Conservation (phyloP, 1,284 basidiomycete species). For the Malassezia sp. region DNA sequence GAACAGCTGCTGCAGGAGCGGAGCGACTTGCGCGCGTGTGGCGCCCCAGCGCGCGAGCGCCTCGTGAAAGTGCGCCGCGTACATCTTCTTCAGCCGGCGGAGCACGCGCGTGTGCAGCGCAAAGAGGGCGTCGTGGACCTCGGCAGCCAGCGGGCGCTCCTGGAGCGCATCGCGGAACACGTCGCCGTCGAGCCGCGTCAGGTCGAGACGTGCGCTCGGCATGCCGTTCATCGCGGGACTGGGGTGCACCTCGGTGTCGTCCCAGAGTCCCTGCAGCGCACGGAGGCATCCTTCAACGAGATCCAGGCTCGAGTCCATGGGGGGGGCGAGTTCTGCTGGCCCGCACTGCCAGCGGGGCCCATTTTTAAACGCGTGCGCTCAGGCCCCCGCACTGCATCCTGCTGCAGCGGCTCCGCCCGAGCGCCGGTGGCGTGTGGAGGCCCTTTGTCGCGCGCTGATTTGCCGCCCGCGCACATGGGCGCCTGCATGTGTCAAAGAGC, state of each 20-base stretch:
- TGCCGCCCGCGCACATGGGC: too few relatives aligned
- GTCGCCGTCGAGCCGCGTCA: background rate
- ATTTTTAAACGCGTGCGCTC: too few relatives aligned
- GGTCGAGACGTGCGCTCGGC: slow-evolving; percentile 1
- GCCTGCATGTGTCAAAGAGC: too few relatives aligned
- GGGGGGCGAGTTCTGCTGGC: background rate
- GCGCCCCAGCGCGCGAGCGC: slow-evolving; percentile 11
- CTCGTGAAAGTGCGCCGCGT: background rate
- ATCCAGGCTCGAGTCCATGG: slow-evolving; percentile 5
- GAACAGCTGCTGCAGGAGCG: slow-evolving; percentile 9
- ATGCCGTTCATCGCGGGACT: background rate
- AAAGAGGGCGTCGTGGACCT: slow-evolving; percentile 8
- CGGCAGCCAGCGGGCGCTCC: slow-evolving; percentile 4
- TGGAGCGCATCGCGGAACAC: slow-evolving; percentile 4
- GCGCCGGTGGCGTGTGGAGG: too few relatives aligned
- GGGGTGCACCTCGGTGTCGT: background rate
- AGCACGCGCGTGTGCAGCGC: slow-evolving; percentile 5
- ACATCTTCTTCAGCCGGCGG: slow-evolving; percentile 4
- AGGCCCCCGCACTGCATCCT: too few relatives aligned
- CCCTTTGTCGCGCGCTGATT: too few relatives aligned
- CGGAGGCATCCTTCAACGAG: slow-evolving; percentile 10
- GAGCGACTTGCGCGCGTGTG: slow-evolving; percentile 1
- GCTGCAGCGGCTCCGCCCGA: too few relatives aligned
- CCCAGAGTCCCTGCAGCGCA: background rate
- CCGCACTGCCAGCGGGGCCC: too few relatives aligned